Conservation (phyloP, 768 basidiomycete genomes). For the Stropharia rugosoannulata region DNA sequence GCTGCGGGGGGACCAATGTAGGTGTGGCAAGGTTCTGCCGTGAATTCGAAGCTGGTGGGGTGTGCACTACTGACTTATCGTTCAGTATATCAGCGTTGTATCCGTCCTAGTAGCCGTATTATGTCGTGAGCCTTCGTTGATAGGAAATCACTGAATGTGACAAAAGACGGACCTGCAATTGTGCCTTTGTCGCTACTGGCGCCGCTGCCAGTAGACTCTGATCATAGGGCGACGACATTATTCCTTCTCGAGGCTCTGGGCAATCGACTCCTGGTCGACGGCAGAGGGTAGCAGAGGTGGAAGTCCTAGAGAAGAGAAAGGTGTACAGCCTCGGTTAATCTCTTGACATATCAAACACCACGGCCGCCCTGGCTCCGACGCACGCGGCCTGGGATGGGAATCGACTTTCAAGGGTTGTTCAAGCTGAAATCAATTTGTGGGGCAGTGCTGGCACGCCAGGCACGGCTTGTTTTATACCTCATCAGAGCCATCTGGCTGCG, state of each 20-base stretch:
- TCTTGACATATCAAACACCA: background rate
- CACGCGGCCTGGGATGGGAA: slow-evolving; percentile 8
- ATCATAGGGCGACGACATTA: slow-evolving; percentile 32
- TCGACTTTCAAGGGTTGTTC: background rate
- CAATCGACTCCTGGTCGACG: slow-evolving; percentile 14
- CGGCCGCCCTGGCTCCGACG: slow-evolving; percentile 11
- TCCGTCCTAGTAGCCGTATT: slow-evolving; percentile 17
- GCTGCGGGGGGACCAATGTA: background rate
- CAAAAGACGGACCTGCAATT: slow-evolving; percentile 34
- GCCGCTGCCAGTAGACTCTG: slow-evolving; percentile 36
- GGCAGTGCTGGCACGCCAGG: background rate
- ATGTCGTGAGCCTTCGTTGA: background rate
- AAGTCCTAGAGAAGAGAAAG: background rate
- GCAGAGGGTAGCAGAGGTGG: background rate
- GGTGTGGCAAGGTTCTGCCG: slow-evolving; percentile 9
- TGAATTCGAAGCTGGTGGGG: slow-evolving; percentile 8
- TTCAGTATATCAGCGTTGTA: slow-evolving; percentile 26
- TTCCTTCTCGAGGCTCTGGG: background rate
- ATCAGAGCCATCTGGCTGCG: too few species aligned
- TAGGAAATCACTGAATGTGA: background rate
- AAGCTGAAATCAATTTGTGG: too few species aligned
- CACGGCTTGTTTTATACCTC: background rate
- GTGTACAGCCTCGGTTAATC: slow-evolving; percentile 13
- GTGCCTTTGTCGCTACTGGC: slow-evolving; percentile 40
- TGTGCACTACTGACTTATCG: slow-evolving; percentile 11